These are phyloP conservation scores for Orbilia quercus DNA, from an alignment of 2,329 filamentous ascomycete genomes.

Conservation along the genomic window DNA sequence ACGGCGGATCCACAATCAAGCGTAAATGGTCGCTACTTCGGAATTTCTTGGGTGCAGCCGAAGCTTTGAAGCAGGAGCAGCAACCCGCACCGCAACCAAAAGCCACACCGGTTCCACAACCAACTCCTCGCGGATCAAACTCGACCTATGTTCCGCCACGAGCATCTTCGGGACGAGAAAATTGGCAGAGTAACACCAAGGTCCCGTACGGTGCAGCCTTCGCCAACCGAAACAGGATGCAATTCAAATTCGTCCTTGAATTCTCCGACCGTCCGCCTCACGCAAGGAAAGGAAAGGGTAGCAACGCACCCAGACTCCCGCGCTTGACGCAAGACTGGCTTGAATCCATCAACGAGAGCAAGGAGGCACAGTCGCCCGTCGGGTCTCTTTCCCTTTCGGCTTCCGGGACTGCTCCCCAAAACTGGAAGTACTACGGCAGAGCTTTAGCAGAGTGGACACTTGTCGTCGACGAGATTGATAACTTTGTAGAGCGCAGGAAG, in stretches of 20 bases:
- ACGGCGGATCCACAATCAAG: constrained; percentile 60
- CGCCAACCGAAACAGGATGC: constrained; percentile 68
- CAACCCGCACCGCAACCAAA: constrained; percentile 34
- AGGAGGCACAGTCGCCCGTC: constrained; percentile 32
- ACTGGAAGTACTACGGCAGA: constrained; percentile 73
- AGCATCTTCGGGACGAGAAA: constrained; percentile 32
- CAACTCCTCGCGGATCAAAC: constrained; percentile 57
- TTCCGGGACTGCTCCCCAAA: constrained; percentile 37
- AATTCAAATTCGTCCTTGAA: constrained; percentile 76
- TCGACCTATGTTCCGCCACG: constrained; percentile 51
- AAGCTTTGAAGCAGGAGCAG: constrained; percentile 36
- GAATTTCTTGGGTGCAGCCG: constrained; percentile 44
- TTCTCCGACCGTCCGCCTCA: constrained; percentile 69
- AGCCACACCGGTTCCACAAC: constrained; percentile 22
- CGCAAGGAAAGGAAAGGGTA: constrained; percentile 65
- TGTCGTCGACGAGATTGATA: constrained; percentile 81
- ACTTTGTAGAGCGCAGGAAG: constrained; percentile 79
- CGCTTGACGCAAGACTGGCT: constrained; percentile 75
- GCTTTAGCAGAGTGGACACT: constrained; percentile 82
- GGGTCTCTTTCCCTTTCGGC: constrained; percentile 32
- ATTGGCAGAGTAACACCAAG: constrained; percentile 60
- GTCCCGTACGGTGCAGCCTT: constrained; percentile 60
- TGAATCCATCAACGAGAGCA: constrained; percentile 59
- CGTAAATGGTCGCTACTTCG: constrained; percentile 55
- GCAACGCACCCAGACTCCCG: constrained; percentile 76